These are phyloP conservation scores for Botrytis porri DNA, from an alignment of 2,329 filamentous ascomycete species.

Conservation along the genomic window DNA sequence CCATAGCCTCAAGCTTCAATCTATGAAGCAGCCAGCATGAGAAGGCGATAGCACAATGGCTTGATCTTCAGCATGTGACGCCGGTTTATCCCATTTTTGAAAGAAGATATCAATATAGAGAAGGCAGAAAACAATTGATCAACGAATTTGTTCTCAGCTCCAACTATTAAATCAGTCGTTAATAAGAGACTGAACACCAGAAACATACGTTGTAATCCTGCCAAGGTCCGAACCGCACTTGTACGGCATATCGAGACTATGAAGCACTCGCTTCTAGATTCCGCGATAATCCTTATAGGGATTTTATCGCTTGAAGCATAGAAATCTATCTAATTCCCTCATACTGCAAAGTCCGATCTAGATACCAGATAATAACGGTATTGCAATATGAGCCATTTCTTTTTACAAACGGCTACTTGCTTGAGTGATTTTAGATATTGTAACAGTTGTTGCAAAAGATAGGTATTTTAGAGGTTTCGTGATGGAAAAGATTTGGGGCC, in stretches of 20 bases:
- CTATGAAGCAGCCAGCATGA: neutral
- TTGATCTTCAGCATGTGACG: constrained; percentile 8
- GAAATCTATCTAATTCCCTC: constrained; percentile 12
- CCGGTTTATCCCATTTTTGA: constrained; percentile 2
- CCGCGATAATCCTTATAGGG: constrained; percentile 1
- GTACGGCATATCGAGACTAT: constrained; percentile 11
- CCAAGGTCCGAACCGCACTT: constrained; percentile 8
- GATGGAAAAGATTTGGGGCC: neutral
- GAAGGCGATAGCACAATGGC: neutral
- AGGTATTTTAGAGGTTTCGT: neutral
- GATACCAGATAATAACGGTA: neutral
- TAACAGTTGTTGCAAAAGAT: neutral
- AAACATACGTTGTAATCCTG: constrained; percentile 3
- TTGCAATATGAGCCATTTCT: constrained; percentile 17
- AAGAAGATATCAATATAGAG: neutral
- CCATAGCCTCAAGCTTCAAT: neutral
- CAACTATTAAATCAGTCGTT: constrained; percentile 8
- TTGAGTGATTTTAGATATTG: neutral
- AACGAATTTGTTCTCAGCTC: constrained; percentile 4
- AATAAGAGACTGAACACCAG: constrained; percentile 7
- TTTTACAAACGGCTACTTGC: neutral
- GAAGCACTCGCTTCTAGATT: constrained; percentile 14
- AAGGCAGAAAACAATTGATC: constrained; percentile 3
- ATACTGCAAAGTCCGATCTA: neutral
- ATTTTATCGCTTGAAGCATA: neutral